Conservation (phyloP, 345 rosid genomes). For the Brassica incana region DNA sequence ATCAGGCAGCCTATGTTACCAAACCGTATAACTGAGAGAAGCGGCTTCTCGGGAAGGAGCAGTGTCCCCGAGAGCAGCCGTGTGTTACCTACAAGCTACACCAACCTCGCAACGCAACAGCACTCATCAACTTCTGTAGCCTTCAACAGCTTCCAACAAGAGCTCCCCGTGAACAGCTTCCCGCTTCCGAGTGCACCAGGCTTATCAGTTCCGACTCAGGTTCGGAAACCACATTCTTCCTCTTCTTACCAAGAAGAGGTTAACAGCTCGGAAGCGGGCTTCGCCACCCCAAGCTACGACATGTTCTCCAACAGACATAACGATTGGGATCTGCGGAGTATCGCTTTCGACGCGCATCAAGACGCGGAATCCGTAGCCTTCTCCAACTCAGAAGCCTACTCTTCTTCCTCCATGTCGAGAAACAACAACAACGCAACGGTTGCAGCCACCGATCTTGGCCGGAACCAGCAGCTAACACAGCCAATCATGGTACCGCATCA, state of each 20-base stretch:
- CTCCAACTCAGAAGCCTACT: slow-evolving; percentile 33
- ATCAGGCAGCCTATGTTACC: slow-evolving; percentile 58
- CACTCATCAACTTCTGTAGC: slow-evolving; percentile 26
- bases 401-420: slow-evolving; percentile 38
- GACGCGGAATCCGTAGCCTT: slow-evolving; percentile 45
- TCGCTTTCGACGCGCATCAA: slow-evolving; percentile 54
- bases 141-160: slow-evolving; percentile 48
- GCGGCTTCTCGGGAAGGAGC: slow-evolving; percentile 45
- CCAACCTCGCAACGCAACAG: slow-evolving; percentile 29
- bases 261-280: slow-evolving; percentile 47
- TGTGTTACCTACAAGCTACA: slow-evolving; percentile 48
- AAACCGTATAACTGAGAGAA: slow-evolving; percentile 47
- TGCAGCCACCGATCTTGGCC: slow-evolving; percentile 17
- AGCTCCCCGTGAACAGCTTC: slow-evolving; percentile 54
- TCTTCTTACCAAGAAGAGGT: slow-evolving; percentile 61
- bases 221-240: slow-evolving; percentile 33
- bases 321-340: slow-evolving; percentile 72
- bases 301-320: slow-evolving; percentile 40
- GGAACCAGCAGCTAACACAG: slow-evolving; percentile 21
- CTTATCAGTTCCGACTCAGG: slow-evolving; percentile 47
- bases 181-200: slow-evolving; percentile 62
- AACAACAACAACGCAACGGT: slow-evolving; percentile 8
- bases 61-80: slow-evolving; percentile 59
- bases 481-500: neutral
- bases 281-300: slow-evolving; percentile 25